Percentiles rank a stretch among this genome's conserved stretches.
Evolutionary conservation across 176 grass and related monocot genomes (phyloP).

Genomic region (Rhynchospora pubera): DNA sequence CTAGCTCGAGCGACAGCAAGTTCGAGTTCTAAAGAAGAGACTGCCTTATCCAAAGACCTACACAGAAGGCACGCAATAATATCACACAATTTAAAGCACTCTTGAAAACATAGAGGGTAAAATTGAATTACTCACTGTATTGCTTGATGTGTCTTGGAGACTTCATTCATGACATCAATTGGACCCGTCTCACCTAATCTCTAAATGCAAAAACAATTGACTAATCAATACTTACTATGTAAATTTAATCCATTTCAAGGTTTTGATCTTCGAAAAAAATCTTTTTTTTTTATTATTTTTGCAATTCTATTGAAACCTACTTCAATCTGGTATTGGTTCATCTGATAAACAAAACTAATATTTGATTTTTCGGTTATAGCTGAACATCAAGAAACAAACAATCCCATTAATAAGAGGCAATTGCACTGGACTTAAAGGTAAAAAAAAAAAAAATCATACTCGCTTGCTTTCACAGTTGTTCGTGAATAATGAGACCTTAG

Average conservation of each 20-base stretch:
- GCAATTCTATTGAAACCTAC: background rate
- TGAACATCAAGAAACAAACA: background rate
- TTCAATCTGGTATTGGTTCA: background rate
- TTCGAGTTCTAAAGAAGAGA: constrained; percentile 71
- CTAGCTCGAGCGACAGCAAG: constrained; percentile 45
- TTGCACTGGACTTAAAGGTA: background rate
- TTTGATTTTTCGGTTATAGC: background rate
- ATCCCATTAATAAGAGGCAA: background rate
- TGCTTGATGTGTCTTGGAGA: constrained; percentile 61
- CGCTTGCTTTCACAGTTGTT: constrained; percentile 41
- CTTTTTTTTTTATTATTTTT: background rate
- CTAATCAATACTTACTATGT: background rate
- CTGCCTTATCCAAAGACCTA: constrained; percentile 67
- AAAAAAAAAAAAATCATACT: constrained; percentile 28
- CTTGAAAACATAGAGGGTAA: background rate
- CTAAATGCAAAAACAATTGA: constrained; percentile 25
- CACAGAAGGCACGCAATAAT: background rate
- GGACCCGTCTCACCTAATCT: constrained; percentile 40
- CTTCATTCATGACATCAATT: constrained; percentile 48
- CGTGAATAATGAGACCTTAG: background rate
- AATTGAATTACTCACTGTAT: constrained; percentile 47
- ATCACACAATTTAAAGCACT: background rate
- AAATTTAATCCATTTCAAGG: background rate
- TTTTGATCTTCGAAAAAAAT: background rate
- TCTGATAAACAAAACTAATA: background rate